Evolutionary conservation across 441 rosid species (phyloP).

Genomic region (Erodium moschatum): DNA sequence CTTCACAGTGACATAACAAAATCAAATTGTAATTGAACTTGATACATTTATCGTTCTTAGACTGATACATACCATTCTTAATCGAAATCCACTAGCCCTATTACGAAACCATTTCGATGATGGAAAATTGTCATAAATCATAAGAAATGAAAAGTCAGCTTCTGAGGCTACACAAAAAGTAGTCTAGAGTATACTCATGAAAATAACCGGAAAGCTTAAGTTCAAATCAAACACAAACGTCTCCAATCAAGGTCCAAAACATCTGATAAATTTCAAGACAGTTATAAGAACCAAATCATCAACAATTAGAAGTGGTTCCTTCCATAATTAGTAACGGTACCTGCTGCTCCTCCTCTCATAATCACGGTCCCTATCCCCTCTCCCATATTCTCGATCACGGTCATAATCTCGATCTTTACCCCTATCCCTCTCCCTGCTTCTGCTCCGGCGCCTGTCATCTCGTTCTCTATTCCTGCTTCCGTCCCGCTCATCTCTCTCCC

Average conservation of each 20-base stretch:
- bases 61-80: no score
- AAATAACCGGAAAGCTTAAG: not conserved
- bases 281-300: not conserved
- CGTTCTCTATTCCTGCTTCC: constrained; percentile 17
- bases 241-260: not conserved
- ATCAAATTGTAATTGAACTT: no score
- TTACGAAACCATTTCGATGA: no score
- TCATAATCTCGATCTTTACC: constrained; percentile 17
- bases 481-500: constrained; percentile 24
- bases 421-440: constrained; percentile 22
- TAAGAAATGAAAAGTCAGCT: no score
- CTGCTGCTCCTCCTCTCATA: constrained; percentile 17
- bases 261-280: not conserved
- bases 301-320: not conserved
- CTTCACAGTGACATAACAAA: no score
- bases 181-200: not conserved
- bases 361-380: constrained; percentile 15
- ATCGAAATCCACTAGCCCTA: no score
- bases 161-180: no score
- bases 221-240: not conserved
- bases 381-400: constrained; percentile 15
- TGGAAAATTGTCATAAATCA: no score
- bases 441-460: constrained; percentile 17
- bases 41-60: no score
- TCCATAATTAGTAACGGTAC: constrained; percentile 19